A percentile compares a stretch with the other conserved stretches of the same genome.
phyloP scores from a whole-genome alignment of 331 rosid genomes.

The Arachis monticola region DNA sequence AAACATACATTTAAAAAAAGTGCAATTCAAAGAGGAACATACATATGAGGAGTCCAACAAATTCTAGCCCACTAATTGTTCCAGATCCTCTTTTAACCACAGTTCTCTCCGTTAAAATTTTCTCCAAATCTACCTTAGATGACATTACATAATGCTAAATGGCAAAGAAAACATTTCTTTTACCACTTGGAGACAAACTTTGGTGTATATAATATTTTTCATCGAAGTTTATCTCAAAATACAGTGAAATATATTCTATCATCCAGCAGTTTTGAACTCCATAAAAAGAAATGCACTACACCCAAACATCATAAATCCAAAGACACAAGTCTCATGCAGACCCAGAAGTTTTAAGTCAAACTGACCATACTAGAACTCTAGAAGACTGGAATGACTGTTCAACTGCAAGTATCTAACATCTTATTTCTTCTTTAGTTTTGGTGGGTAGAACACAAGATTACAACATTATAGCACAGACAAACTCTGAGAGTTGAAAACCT shows the following conservation, averaged over 20 bases:
- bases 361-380: not conserved
- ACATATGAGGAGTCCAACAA: conserved; percentile 17
- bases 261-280: conserved; percentile 11
- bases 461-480: not conserved
- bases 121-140: conserved; percentile 5
- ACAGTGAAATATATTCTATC: not conserved
- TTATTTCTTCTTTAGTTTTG: too few relatives aligned
- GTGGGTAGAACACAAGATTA: not conserved
- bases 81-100: conserved; percentile 10
- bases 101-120: not conserved
- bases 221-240: conserved; percentile 9
- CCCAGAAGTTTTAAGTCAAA: conserved; percentile 12
- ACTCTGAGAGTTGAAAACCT: not conserved
- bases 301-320: not conserved
- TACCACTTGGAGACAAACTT: not conserved
- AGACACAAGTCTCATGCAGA: not conserved
- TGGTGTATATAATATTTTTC: not conserved
- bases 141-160: not conserved
- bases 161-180: conserved; percentile 29
- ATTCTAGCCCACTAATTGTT: not conserved
- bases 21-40: conserved; percentile 22
- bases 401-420: not conserved
- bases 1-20: conserved; percentile 11
- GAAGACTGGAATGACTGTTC: conserved; percentile 9
- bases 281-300: not conserved